phyloP scores from a whole-genome alignment of 176 grass and related monocot species.

The Carex cristatella region DNA sequence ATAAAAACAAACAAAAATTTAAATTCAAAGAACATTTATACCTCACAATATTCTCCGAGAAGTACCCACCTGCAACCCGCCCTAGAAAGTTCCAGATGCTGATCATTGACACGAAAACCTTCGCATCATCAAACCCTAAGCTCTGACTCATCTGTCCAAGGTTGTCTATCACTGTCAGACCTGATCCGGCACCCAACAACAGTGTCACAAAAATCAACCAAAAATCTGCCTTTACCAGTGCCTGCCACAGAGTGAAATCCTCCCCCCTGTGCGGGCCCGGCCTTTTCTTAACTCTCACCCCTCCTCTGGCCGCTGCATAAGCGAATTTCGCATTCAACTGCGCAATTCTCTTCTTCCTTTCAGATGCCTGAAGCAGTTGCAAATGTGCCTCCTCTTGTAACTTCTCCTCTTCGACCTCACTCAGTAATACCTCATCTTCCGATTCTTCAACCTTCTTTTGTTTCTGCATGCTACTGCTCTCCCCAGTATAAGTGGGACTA shows the following conservation, averaged over 20 bases:
- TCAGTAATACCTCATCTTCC: no score
- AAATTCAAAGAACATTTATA: slow-evolving; percentile 19
- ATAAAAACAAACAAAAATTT: background rate
- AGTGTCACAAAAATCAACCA: slow-evolving; percentile 91
- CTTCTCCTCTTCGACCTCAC: no score
- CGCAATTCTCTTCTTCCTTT: slow-evolving; percentile 58
- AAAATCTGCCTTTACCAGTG: slow-evolving; percentile 85
- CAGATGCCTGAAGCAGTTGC: slow-evolving; percentile 38
- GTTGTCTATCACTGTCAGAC: slow-evolving; percentile 83
- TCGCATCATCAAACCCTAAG: slow-evolving; percentile 49
- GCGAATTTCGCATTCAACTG: slow-evolving; percentile 57
- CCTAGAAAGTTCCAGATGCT: slow-evolving; percentile 99
- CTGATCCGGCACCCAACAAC: slow-evolving; percentile 71
- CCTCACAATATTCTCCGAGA: slow-evolving; percentile 93
- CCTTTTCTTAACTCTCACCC: slow-evolving; percentile 54
- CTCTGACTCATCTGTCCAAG: slow-evolving; percentile 95
- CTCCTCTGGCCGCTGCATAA: slow-evolving; percentile 59
- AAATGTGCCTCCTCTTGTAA: slow-evolving; percentile 37
- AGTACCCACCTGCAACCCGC: slow-evolving; percentile 79
- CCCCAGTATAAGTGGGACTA: slow-evolving; percentile 31
- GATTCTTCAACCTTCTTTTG: no score
- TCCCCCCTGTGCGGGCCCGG: slow-evolving; percentile 58
- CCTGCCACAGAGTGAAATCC: slow-evolving; percentile 81
- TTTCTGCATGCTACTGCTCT: background rate
- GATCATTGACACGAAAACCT: slow-evolving; percentile 76